Percentiles rank a stretch among this genome's conserved stretches.
Evolutionary conservation across 2,329 filamentous ascomycete species (phyloP).

Genomic region (Ramichloridium luteum): DNA sequence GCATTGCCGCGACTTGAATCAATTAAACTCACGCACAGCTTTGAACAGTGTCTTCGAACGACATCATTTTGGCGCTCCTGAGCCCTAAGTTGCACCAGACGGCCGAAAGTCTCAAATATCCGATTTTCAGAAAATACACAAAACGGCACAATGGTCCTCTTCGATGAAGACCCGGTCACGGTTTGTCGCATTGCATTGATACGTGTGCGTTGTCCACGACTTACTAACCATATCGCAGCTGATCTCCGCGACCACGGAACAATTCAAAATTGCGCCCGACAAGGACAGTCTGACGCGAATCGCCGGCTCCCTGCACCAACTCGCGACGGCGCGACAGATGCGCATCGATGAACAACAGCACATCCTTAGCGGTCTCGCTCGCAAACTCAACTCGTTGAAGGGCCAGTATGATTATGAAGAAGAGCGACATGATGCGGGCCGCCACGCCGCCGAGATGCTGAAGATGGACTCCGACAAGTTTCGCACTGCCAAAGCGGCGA

Average conservation of each 20-base stretch:
- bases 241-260: slow-evolving; percentile 79
- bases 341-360: slow-evolving; percentile 41
- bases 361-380: slow-evolving; percentile 47
- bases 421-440: slow-evolving; percentile 59
- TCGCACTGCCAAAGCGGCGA: slow-evolving; percentile 79
- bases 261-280: slow-evolving; percentile 91
- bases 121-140: no score
- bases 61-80: no score
- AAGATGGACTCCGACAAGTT: slow-evolving; percentile 89
- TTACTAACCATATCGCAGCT: slow-evolving; percentile 32
- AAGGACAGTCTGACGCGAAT: slow-evolving; percentile 73
- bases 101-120: no score
- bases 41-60: no score
- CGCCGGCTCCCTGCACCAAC: slow-evolving; percentile 65
- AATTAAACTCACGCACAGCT: no score
- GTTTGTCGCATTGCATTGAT: slow-evolving; percentile 38
- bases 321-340: slow-evolving; percentile 72
- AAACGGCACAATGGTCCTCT: slow-evolving; percentile 64
- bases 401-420: slow-evolving; percentile 68
- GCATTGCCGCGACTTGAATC: no score
- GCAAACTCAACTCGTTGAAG: slow-evolving; percentile 61
- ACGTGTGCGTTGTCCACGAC: slow-evolving; percentile 2
- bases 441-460: slow-evolving; percentile 74
- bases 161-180: slow-evolving; percentile 82
- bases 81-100: no score